Base-by-base conservation (phyloP, 495 filamentous ascomycete genomes). In the Tuber calosporum region DNA sequence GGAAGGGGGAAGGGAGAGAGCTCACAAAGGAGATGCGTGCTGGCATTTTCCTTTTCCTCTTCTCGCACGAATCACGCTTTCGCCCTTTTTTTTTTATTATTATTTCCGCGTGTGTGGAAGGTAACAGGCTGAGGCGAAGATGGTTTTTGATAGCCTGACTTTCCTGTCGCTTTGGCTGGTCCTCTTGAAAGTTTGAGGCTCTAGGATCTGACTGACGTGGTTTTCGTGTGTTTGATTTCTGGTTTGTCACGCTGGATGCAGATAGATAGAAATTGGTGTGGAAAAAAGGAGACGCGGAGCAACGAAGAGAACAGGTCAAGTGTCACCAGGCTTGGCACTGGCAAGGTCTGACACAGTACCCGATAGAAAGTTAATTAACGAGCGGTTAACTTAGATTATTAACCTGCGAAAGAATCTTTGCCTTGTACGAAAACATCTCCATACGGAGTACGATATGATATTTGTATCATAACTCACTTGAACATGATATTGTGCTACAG, bases 11-110 rank as follows among this genome's bases (percentile, higher is more conserved):
- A 1, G 26, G 42, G 67, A 39, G 75, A 71, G 48, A 41, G 62
- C 77, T 42, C 73, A 82, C 75, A 30, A 82, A 82, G 39, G 79
- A 81, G 68, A 81, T 80, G 41, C 79, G 79, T 40, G 79, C 79
- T 36, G 79, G 79, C 79, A 81, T 81, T 71, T 68, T 69, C 22
- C 67, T n/a, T n/a, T 38, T 69, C 37, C 19, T 19, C n/a, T n/a
- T 48, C n/a, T 36, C 68, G 20, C n/a, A 53, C n/a, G 53, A 62
- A 62, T 9, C 53, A 62, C 53, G 53, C n/a, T n/a, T 30, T 62
- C 53, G 53, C 53, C 11, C 43, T 69, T 71, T 30, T 62, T n/a
- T n/a, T n/a, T n/a, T n/a, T n/a, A n/a, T n/a, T n/a, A n/a, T n/a
- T n/a, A n/a, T n/a, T n/a, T n/a, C n/a, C n/a, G n/a, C n/a, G n/a